Conservation (phyloP, 2,329 filamentous ascomycete genomes). For the Plectosphaerella cucumerina region DNA sequence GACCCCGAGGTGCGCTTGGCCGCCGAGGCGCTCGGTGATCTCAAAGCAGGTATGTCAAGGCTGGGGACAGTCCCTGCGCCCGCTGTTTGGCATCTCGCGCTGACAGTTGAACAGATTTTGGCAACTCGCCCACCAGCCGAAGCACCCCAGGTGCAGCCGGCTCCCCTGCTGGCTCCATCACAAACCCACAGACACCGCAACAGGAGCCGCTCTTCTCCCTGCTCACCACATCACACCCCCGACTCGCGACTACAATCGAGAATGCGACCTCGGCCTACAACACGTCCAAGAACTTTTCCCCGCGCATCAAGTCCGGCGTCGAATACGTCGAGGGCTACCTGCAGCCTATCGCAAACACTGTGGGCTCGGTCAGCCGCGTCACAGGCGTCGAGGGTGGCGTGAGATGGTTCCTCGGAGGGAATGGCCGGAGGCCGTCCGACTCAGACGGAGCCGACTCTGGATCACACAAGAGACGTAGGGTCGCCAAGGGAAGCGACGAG, state of each 20-base stretch:
- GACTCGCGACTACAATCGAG: constrained; percentile 80
- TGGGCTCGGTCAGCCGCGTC: constrained; percentile 75
- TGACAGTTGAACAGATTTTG: constrained; percentile 48
- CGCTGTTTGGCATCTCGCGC: background rate
- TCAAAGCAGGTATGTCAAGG: constrained; percentile 60
- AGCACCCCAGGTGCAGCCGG: constrained; percentile 34
- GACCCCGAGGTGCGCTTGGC: constrained; percentile 66
- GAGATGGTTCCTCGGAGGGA: constrained; percentile 70
- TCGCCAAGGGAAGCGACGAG: constrained; percentile 34
- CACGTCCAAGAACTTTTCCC: constrained; percentile 84
- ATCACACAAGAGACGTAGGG: constrained; percentile 57
- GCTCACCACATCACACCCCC: constrained; percentile 81
- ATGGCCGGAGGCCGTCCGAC: constrained; percentile 46
- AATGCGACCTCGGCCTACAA: constrained; percentile 82
- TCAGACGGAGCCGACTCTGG: constrained; percentile 37
- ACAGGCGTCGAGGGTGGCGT: constrained; percentile 87
- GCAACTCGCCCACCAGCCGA: constrained; percentile 55
- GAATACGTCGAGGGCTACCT: constrained; percentile 89
- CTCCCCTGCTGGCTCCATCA: constrained; percentile 28
- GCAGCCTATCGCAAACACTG: constrained; percentile 80
- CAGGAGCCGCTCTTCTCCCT: constrained; percentile 81
- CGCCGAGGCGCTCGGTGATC: constrained; percentile 70
- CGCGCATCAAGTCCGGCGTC: constrained; percentile 81
- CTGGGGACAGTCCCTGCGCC: constrained; percentile 5
- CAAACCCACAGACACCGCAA: constrained; percentile 40